phyloP scores from a whole-genome alignment of 2,329 filamentous ascomycete genomes.

The Byssoonygena ceratinophila region DNA sequence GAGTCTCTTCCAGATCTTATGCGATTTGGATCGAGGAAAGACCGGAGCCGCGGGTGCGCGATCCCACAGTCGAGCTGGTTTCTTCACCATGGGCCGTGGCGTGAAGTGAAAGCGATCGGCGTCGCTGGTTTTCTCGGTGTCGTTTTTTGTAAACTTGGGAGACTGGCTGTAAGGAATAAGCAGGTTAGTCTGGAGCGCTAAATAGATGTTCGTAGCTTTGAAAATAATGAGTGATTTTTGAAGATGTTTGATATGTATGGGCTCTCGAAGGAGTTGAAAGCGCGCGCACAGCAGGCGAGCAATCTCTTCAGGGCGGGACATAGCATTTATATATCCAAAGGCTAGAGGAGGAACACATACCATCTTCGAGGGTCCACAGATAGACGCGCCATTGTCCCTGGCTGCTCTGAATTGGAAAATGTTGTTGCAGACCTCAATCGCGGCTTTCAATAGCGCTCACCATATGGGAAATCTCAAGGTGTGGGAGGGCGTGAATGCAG shows the following conservation, averaged over 20 bases:
- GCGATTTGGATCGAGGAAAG: conserved; percentile 30
- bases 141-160: background rate
- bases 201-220: background rate
- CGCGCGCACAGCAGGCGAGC: too few relatives aligned
- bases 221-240: too few relatives aligned
- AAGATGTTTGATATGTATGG: too few relatives aligned
- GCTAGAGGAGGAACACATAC: background rate
- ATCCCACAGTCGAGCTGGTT: conserved; percentile 35
- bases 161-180: background rate
- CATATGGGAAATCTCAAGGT: background rate
- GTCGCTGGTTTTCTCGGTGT: background rate
- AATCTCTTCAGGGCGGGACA: too few relatives aligned
- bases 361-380: background rate
- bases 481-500: background rate
- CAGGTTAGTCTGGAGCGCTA: background rate
- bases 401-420: background rate
- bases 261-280: too few relatives aligned
- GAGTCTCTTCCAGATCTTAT: conserved; percentile 40
- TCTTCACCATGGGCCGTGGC: conserved; percentile 29
- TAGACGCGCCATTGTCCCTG: conserved; percentile 1
- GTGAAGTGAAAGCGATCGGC: conserved; percentile 31
- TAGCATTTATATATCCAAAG: too few relatives aligned
- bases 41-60: conserved; percentile 37
- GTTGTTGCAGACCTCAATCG: background rate
- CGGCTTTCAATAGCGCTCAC: background rate